These are phyloP conservation scores for Thyridium curvatum DNA, from an alignment of 2,329 filamentous ascomycete genomes.

Conservation along the genomic window DNA sequence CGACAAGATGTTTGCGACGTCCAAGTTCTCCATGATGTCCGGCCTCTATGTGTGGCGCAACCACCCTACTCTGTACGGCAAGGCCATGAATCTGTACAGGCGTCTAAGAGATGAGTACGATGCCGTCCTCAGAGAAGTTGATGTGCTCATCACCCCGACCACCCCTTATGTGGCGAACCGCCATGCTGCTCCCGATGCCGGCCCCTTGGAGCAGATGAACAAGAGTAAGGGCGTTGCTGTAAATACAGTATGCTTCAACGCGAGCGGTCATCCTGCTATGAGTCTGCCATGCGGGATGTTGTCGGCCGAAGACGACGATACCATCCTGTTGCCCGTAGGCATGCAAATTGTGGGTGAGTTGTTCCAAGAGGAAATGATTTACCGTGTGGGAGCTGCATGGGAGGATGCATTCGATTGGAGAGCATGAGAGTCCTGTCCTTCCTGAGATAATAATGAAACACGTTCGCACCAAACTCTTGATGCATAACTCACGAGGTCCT, in stretches of 20 bases:
- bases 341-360: conserved; percentile 22
- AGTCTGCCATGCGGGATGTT: conserved; percentile 32
- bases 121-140: conserved; percentile 31
- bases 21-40: no score
- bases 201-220: conserved; percentile 34
- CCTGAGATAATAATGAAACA: no score
- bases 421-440: no score
- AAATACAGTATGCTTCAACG: conserved; percentile 41
- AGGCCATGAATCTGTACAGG: conserved; percentile 39
- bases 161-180: conserved; percentile 27
- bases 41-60: no score
- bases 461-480: no score
- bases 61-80: conserved; percentile 25
- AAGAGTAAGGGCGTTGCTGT: conserved; percentile 36
- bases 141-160: conserved; percentile 43
- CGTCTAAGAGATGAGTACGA: conserved; percentile 41
- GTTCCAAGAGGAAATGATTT: conserved; percentile 17
- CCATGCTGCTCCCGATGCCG: conserved; percentile 15
- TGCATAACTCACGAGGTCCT: no score
- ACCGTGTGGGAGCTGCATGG: no score
- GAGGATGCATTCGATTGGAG: no score
- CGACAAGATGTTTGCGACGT: conserved; percentile 11
- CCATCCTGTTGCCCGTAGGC: conserved; percentile 16
- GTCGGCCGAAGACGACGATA: conserved; percentile 5
- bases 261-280: conserved; percentile 41